Evolutionary conservation across 1,139 yeast genomes (phyloP), one percentile per base, ranked within the genome.

Genomic region (Petasospora fabianii): DNA sequence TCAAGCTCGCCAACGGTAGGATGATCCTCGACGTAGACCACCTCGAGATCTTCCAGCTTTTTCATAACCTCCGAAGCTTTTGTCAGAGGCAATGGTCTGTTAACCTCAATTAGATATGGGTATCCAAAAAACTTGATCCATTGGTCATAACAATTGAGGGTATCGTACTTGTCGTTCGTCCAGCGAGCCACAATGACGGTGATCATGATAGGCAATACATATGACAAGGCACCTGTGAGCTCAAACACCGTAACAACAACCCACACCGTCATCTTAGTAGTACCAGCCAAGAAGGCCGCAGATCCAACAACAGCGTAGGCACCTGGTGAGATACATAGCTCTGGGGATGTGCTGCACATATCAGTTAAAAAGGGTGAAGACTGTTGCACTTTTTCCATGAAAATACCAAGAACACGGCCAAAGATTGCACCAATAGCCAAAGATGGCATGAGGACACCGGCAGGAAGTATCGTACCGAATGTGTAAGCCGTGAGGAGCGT

Each of bases 291-390:
- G 2, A 94, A 87, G 1, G 96, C 87, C 0, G 92, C 96, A 1
- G 96, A 95, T 2, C 96, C 96, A 19, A 87, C 75, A 41, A 87
- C 80, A 0, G 96, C 92, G 58, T 85, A 86, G 0, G 88, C 87
- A 0, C 95, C 95, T 0, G 95, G 87, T 7, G 85, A 81, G 15
- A 86, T 71, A 57, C 95, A 84, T 17, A 52, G 24, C 22, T 48
- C 47, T 20, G 44, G 38, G 1, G 54, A 47, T 8, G 49, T 33
- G 3, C 38, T 39, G 21, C 58, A 52, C 12, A 54, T 24, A 3
- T 31, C 16, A 2, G 53, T 40, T 48, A 70, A 61, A 6, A 65
- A 54, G 7, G 71, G 56, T n/a, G 61, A 55, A 12, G 57, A 54
- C 18, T 44, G 34, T 55, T 80, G 85, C 18, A 77, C 49, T 1